Percentiles rank a stretch among this genome's conserved stretches.
These are phyloP conservation scores for Podospora appendiculata DNA, from an alignment of 495 filamentous ascomycete species.

Conservation along the genomic window DNA sequence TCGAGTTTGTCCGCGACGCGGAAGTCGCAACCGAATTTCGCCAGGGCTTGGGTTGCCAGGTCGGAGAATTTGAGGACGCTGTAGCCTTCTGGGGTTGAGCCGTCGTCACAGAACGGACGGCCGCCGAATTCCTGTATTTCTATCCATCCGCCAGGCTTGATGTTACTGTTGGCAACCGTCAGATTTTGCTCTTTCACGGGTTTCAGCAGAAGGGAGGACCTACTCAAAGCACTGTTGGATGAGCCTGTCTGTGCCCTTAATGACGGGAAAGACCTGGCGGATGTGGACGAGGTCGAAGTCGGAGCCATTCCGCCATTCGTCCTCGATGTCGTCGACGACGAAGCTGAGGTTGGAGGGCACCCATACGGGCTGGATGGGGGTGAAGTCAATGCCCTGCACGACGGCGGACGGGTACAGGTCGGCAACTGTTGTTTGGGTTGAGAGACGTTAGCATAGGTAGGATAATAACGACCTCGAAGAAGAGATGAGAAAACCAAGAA, in stretches of 20 bases:
- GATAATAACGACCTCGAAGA: constrained; percentile 7
- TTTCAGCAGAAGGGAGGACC: not conserved
- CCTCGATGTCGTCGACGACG: constrained; percentile 31
- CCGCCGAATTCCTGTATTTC: constrained; percentile 29
- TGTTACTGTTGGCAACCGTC: constrained; percentile 26
- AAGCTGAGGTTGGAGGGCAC: constrained; percentile 25
- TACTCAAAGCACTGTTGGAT: constrained; percentile 19
- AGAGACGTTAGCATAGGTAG: constrained; percentile 11
- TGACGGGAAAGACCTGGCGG: constrained; percentile 28
- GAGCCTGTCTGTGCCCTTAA: constrained; percentile 33
- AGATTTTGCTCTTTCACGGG: not conserved
- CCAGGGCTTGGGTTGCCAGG: constrained; percentile 16
- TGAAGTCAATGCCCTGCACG: constrained; percentile 21
- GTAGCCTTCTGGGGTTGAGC: constrained; percentile 19
- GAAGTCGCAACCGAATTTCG: constrained; percentile 27
- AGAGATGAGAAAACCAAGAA: too few species aligned
- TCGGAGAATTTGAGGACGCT: constrained; percentile 18
- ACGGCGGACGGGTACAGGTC: constrained; percentile 22
- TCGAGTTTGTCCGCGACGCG: constrained; percentile 36
- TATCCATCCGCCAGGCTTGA: constrained; percentile 20
- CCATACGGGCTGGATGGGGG: constrained; percentile 33
- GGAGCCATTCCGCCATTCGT: constrained; percentile 24
- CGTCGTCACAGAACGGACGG: constrained; percentile 23
- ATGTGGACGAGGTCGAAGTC: constrained; percentile 28
- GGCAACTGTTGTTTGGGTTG: constrained; percentile 25